phyloP scores from a whole-genome alignment of 163 green algal species.

The Coccomyxa subellipsoidea region DNA sequence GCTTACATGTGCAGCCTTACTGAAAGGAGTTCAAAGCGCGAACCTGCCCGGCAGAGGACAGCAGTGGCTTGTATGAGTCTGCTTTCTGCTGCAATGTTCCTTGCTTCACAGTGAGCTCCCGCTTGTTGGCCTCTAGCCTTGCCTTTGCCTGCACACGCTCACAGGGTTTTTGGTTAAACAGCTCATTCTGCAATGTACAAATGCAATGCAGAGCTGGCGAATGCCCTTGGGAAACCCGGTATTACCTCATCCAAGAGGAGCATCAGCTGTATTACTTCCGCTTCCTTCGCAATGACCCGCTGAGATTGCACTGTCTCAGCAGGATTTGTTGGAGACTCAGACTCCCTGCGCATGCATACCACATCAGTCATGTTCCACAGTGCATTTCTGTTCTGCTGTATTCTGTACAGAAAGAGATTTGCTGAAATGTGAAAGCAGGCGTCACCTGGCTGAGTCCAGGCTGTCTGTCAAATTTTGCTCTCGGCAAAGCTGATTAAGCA shows the following conservation, averaged over 20 bases:
- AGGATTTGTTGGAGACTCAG: neutral
- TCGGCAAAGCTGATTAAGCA: neutral
- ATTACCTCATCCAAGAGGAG: neutral
- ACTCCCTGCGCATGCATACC: neutral
- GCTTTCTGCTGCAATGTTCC: neutral
- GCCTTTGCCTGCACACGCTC: neutral
- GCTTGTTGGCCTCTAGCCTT: neutral
- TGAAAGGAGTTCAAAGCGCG: too few relatives aligned
- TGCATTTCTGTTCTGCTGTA: neutral
- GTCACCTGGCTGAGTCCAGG: neutral
- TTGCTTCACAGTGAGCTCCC: neutral
- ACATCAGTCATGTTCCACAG: neutral
- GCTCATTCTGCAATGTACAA: too few relatives aligned
- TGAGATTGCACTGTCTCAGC: neutral
- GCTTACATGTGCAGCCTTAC: too few relatives aligned
- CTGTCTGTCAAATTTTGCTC: neutral
- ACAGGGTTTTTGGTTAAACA: too few relatives aligned
- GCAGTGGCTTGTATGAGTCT: neutral
- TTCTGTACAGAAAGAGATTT: too few relatives aligned
- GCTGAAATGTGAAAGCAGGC: too few relatives aligned
- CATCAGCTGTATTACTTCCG: neutral
- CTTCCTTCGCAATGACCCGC: neutral
- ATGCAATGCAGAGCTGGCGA: neutral
- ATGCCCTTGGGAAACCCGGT: too few relatives aligned
- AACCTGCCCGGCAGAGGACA: neutral